Base-by-base conservation (phyloP, 2,329 filamentous ascomycete species). In the Talaromyces sp. region DNA sequence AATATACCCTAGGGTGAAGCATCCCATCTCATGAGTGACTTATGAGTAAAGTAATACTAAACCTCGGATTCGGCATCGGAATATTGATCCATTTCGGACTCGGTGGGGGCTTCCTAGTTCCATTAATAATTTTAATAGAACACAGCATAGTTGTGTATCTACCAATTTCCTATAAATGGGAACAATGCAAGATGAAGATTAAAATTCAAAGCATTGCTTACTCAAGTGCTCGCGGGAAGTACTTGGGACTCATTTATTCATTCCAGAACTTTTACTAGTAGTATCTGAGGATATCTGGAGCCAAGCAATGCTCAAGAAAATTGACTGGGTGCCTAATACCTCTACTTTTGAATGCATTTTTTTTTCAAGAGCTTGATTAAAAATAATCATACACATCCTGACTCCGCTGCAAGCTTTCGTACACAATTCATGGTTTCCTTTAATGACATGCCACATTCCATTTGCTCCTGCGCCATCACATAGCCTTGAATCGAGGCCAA, bases 41-140 rank as follows among this genome's bases (percentile, higher is more conserved):
- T n/a, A n/a, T n/a, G n/a, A n/a, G n/a, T n/a, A n/a, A 8, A 7
- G 35, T 19, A 10, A 32, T n/a, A 24, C 29, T 40, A 2, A 20
- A 5, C n/a, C 14, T 56, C 57, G 57, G 59, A 50, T 17, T 60
- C 55, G 57, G 57, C 29, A 44, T 60, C 55, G 53, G 57, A 5
- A 30, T 57, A 56, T 36, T 54, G 44, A 29, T 8, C 41, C 17
- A 24, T 3, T 8, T 45, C 19, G 42, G 42, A 45, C 29, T 45
- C 30, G 42, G 42, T 7, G 42, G 10, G 36, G 20, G 3, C 2
- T 8, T 11, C 4, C 9, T 29, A 17, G 19, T 14, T 16, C 19
- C n/a, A n/a, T 4, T 2, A 6, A 11, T 9, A 45, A 32, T 45
- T 20, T 14, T 43, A 16, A 35, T 14, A 14, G n/a, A 2, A 4